Conservation (phyloP, 352 stramenopile species). For the Thraustochytrium striatum region DNA sequence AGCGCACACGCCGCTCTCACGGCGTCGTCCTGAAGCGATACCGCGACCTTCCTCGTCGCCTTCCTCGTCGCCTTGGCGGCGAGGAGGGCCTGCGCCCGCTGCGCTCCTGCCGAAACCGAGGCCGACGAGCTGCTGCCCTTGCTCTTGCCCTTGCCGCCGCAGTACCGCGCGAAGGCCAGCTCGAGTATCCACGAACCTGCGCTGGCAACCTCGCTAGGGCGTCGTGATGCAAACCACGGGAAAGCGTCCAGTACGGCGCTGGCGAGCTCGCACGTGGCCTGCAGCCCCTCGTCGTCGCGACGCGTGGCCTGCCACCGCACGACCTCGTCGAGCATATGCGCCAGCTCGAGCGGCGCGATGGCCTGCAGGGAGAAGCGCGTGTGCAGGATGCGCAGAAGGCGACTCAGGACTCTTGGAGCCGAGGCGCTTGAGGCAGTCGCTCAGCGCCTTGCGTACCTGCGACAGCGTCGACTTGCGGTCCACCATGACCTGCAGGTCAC, state of each 20-base stretch:
- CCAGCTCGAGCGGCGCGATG: background rate
- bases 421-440: conserved; percentile 19
- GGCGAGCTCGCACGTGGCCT: background rate
- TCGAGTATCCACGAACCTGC: background rate
- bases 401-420: conserved; percentile 5
- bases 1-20: too few species aligned
- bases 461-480: background rate
- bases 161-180: background rate
- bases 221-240: too few species aligned
- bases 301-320: background rate
- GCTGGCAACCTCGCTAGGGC: too few species aligned
- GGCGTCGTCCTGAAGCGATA: too few species aligned
- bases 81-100: too few species aligned
- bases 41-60: too few species aligned
- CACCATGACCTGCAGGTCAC: background rate
- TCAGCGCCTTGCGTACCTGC: background rate
- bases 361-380: background rate
- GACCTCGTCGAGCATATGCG: background rate
- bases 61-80: too few species aligned
- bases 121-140: background rate
- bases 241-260: background rate
- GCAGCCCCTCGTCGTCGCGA: background rate
- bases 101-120: too few species aligned
- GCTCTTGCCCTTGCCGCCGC: background rate
- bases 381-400: background rate